Conservation (phyloP, 179 eudicot species). For the Gypsophila paniculata region DNA sequence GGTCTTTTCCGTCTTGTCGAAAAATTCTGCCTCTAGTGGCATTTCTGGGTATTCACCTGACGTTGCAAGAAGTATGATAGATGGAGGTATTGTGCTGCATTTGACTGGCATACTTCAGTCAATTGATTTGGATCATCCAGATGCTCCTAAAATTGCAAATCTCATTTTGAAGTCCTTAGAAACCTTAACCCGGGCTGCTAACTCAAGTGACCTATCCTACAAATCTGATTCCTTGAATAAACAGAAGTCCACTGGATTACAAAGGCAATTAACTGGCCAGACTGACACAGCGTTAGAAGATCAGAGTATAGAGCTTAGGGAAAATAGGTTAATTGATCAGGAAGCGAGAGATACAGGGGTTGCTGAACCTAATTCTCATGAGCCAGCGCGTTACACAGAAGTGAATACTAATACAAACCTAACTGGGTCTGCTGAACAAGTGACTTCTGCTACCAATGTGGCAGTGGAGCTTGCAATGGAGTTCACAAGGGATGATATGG, state of each 20-base stretch:
- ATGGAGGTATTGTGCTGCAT: conserved; percentile 87
- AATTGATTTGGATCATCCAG: conserved; percentile 95
- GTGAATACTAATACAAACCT: conserved; percentile 35
- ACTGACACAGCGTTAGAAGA: conserved; percentile 27
- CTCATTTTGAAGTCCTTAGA: conserved; percentile 81
- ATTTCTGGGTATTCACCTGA: conserved; percentile 94
- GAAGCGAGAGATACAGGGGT: conserved; percentile 38
- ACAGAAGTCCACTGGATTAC: conserved; percentile 49
- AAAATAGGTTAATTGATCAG: conserved; percentile 35
- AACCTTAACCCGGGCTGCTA: conserved; percentile 82
- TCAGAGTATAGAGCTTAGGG: conserved; percentile 40
- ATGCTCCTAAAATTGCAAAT: conserved; percentile 89
- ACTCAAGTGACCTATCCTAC: conserved; percentile 66
- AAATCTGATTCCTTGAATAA: conserved; percentile 64
- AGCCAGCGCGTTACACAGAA: conserved; percentile 38
- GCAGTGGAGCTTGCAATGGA: conserved; percentile 56
- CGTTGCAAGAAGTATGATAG: conserved; percentile 90
- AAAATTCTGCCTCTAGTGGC: conserved; percentile 73
- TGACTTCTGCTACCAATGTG: conserved; percentile 34
- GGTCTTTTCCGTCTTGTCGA: conserved; percentile 78
- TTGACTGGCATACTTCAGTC: conserved; percentile 74
- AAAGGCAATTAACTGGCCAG: conserved; percentile 52
- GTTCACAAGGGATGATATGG: conserved; percentile 73
- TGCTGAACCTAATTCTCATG: conserved; percentile 38
- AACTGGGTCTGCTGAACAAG: conserved; percentile 54